Base-by-base conservation (phyloP, 1,139 yeast species). In the Scheffersomyces segobiensis region DNA sequence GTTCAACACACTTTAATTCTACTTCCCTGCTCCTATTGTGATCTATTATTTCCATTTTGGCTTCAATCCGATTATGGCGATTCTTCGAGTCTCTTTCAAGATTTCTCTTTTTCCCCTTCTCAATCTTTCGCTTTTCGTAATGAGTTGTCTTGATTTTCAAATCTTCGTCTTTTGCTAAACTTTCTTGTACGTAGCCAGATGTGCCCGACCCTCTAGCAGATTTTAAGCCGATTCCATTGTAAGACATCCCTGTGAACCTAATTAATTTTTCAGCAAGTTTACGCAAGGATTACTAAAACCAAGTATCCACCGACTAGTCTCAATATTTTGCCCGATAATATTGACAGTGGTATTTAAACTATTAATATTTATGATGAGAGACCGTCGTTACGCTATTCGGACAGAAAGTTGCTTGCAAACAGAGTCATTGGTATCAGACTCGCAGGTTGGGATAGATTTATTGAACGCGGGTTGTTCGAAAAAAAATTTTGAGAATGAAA, bases 131-230 rank as follows among this genome's bases (percentile, higher is more conserved):
- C 61, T 46, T 62, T 46, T 61, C 60, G 46, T 61, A 61, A 50
- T 61, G 56, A 2, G 62, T 70, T 51, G 71, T 64, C 52, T 71
- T 74, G 62, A 69, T 78, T 50, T 72, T 73, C 18, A 77, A 79
- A 3, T 72, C 70, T 24, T 68, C 52, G 63, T 66, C 60, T 55
- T 63, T 65, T 0, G 84, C 75, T 6, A 77, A 62, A 62, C 82
- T 88, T 57, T 79, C 75, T 67, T 87, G 89, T 4, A 89, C 79
- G 66, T 82, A 81, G 0, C 96, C 96, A 51, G 89, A 87, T 1
- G 95, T 89, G 0, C 91, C 91, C 0, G 89, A 78, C 0, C 96
- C 96, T 57, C 91, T 75, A 0, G 89, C 85, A 0, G 88, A 83
- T 53, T 79, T 80, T 32, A 88, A 76, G 0, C 93, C 93, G 55